These are phyloP conservation scores for Mycena galopus DNA, from an alignment of 768 basidiomycete species.

Conservation along the genomic window DNA sequence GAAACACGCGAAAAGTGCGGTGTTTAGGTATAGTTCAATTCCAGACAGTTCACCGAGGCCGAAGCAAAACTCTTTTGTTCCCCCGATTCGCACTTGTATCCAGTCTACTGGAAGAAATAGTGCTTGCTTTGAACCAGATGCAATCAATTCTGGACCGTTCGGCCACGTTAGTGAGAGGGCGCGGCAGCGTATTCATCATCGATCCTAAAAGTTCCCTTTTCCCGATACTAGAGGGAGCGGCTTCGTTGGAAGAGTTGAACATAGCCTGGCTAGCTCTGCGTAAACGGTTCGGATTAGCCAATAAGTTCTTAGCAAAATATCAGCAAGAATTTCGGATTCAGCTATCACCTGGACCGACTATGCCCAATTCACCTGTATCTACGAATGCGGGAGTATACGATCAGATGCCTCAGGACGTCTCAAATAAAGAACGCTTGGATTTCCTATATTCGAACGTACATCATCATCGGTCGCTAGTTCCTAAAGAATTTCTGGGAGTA, in stretches of 20 bases:
- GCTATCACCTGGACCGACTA: neutral
- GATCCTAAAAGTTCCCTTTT: neutral
- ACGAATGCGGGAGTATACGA: neutral
- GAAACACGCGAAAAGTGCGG: no score
- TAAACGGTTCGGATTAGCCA: neutral
- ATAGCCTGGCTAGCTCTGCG: neutral
- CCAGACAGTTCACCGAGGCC: no score
- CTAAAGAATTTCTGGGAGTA: neutral
- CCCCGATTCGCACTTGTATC: no score
- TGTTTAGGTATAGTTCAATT: no score
- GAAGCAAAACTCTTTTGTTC: no score
- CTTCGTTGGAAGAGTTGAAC: neutral
- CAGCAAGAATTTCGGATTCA: neutral
- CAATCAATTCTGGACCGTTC: no score
- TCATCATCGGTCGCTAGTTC: neutral
- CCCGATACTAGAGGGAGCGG: neutral
- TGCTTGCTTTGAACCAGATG: no score
- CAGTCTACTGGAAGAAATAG: no score
- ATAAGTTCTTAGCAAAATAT: neutral
- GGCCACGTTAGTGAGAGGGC: no score
- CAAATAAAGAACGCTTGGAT: neutral
- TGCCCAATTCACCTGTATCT: neutral
- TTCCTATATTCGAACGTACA: neutral
- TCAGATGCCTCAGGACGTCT: neutral
- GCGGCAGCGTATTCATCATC: neutral